A percentile compares a stretch with the other conserved stretches of the same genome.
phyloP scores from a whole-genome alignment of 2,329 filamentous ascomycete species.

The Zarea fungicola region DNA sequence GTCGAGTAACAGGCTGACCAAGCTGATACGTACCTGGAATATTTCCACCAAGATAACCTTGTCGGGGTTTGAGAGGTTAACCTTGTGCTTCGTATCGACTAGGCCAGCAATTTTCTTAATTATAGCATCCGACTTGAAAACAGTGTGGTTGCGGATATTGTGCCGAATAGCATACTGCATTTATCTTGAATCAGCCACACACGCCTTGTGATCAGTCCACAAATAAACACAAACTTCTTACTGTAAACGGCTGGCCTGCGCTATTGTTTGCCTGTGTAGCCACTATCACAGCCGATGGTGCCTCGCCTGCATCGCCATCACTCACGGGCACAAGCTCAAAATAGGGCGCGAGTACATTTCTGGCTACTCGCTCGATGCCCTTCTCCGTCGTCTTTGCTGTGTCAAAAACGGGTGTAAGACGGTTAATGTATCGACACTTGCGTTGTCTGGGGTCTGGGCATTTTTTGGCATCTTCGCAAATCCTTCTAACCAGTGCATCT shows the following conservation, averaged over 20 bases:
- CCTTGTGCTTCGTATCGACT: constrained; percentile 64
- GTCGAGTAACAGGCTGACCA: neutral
- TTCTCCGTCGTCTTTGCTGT: constrained; percentile 62
- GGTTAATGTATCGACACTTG: constrained; percentile 55
- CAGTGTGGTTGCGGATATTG: constrained; percentile 68
- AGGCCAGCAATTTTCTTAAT: constrained; percentile 66
- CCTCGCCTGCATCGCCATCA: constrained; percentile 15
- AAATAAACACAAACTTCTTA: constrained; percentile 29
- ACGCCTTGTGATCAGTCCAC: neutral
- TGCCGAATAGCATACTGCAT: constrained; percentile 75
- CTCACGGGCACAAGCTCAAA: constrained; percentile 43
- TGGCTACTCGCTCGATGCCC: constrained; percentile 61
- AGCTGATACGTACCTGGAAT: constrained; percentile 56
- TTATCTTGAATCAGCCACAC: constrained; percentile 1
- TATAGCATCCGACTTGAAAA: constrained; percentile 60
- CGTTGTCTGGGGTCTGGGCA: constrained; percentile 37
- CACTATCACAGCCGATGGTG: constrained; percentile 1
- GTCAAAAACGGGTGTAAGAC: constrained; percentile 46
- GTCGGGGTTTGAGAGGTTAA: constrained; percentile 72
- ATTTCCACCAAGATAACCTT: constrained; percentile 75
- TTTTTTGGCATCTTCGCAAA: constrained; percentile 49
- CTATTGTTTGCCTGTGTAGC: constrained; percentile 11
- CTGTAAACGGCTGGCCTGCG: constrained; percentile 30
- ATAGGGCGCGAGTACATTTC: constrained; percentile 55
- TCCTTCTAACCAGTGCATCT: constrained; percentile 45